A percentile compares a stretch with the other conserved stretches of the same genome.
Conservation (phyloP, 2,329 filamentous ascomycete genomes). For the Ophiocordyceps robertsii region DNA sequence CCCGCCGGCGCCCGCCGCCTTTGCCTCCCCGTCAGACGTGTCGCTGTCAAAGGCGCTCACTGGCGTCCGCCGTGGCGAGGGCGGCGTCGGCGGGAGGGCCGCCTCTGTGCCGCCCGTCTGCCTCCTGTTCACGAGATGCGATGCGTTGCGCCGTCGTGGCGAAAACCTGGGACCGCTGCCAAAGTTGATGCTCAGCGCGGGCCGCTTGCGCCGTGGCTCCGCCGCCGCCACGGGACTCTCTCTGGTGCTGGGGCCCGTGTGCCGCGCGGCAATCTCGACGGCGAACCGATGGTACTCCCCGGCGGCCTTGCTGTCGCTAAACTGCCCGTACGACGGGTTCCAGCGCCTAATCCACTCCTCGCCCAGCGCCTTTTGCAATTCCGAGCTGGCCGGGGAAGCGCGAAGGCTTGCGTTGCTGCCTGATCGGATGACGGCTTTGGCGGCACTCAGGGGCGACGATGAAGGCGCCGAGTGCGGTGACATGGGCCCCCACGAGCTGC, state of each 20-base stretch:
- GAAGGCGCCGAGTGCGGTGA: conserved; percentile 5
- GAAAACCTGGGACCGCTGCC: conserved; percentile 13
- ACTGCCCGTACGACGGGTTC: conserved; percentile 12
- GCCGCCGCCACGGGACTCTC: not conserved
- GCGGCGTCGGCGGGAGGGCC: not conserved
- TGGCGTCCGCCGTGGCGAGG: not conserved
- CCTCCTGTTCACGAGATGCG: conserved; percentile 1
- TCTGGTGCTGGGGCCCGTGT: not conserved
- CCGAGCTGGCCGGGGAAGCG: not conserved
- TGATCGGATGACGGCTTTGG: conserved; percentile 2
- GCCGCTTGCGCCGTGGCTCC: conserved; percentile 4
- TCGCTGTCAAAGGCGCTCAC: conserved; percentile 19
- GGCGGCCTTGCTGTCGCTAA: conserved; percentile 16
- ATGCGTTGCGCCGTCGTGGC: conserved; percentile 10
- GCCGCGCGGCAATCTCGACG: conserved; percentile 14
- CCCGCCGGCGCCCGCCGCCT: conserved; percentile 7
- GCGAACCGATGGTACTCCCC: conserved; percentile 22
- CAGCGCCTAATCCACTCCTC: conserved; percentile 3
- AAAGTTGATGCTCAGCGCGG: conserved; percentile 11
- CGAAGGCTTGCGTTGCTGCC: conserved; percentile 2
- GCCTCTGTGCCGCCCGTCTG: not conserved
- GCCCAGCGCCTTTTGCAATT: not conserved
- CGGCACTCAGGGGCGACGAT: conserved; percentile 1
- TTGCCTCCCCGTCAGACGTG: conserved; percentile 17
- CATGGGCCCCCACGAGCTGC: conserved; percentile 7